Evolutionary conservation across 371 early-diverging fungal species (phyloP).

Genomic region (Mucor velutinosus): DNA sequence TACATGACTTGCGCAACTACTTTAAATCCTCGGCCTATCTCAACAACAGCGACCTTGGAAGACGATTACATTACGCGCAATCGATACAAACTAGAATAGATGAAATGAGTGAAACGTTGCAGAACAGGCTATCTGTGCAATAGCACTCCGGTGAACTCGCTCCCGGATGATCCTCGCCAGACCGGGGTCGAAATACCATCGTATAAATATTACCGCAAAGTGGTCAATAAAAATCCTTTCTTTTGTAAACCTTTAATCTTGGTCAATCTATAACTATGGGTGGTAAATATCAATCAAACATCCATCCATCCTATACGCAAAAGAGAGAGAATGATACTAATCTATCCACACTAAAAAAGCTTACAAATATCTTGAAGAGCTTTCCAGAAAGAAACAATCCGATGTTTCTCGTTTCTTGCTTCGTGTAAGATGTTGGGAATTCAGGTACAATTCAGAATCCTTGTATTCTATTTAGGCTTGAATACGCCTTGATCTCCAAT

Average conservation of each 20-base stretch:
- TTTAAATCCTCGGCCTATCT: slow-evolving; percentile 50
- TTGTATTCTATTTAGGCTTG: slow-evolving; percentile 21
- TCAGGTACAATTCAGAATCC: slow-evolving; percentile 25
- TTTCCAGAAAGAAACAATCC: slow-evolving; percentile 98
- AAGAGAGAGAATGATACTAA: not conserved
- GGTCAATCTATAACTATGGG: not conserved
- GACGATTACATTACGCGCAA: not conserved
- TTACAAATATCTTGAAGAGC: slow-evolving; percentile 97
- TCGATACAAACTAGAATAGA: slow-evolving; percentile 2
- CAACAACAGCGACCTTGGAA: not conserved
- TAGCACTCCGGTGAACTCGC: not conserved
- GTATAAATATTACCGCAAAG: not conserved
- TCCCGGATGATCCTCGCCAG: not conserved
- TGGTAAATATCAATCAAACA: slow-evolving; percentile 3
- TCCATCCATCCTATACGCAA: not conserved
- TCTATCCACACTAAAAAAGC: slow-evolving; percentile 40
- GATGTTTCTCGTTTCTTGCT: slow-evolving; percentile 99
- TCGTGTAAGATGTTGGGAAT: slow-evolving; percentile 94
- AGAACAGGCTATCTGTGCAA: not conserved
- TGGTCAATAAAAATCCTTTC: not conserved
- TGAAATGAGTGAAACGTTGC: not conserved
- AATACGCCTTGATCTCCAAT: slow-evolving; percentile 14
- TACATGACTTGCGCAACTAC: slow-evolving; percentile 50
- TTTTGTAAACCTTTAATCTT: not conserved
- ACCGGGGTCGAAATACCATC: not conserved